phyloP scores from a whole-genome alignment of 75 land plant species.

The Pseudotsuga menziesii region DNA sequence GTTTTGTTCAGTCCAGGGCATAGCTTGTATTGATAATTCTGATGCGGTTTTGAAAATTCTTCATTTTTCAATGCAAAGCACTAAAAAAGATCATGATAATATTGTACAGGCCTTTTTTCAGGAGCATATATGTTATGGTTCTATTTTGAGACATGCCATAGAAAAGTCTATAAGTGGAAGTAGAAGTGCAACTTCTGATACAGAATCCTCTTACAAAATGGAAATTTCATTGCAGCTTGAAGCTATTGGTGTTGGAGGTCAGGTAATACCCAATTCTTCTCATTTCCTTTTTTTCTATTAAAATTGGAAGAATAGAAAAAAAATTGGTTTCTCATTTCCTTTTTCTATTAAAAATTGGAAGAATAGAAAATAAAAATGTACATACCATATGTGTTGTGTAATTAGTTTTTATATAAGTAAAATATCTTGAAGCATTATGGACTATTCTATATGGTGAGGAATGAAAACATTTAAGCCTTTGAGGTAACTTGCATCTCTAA shows the following conservation, averaged over 20 bases:
- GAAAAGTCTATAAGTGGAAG: not conserved
- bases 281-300: too few relatives aligned
- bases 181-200: too few relatives aligned
- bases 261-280: too few relatives aligned
- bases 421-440: not conserved
- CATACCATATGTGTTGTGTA: too few relatives aligned
- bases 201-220: not conserved
- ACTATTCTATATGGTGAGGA: not conserved
- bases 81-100: too few relatives aligned
- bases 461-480: too few relatives aligned
- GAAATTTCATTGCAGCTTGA: not conserved
- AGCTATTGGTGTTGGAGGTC: not conserved
- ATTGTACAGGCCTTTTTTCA: not conserved
- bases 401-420: not conserved
- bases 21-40: slow-evolving; percentile 25
- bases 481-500: too few relatives aligned
- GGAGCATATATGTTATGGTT: not conserved
- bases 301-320: too few relatives aligned
- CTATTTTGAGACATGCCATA: not conserved
- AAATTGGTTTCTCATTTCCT: too few relatives aligned
- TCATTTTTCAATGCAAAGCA: not conserved
- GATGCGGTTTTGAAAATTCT: slow-evolving; percentile 35
- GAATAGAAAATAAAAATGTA: too few relatives aligned
- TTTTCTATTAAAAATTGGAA: too few relatives aligned
- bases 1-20: slow-evolving; percentile 28